Evolutionary conservation across 176 grass and related monocot species (phyloP), one percentile per base, ranked within the genome.

Genomic region (Avena insularis): DNA sequence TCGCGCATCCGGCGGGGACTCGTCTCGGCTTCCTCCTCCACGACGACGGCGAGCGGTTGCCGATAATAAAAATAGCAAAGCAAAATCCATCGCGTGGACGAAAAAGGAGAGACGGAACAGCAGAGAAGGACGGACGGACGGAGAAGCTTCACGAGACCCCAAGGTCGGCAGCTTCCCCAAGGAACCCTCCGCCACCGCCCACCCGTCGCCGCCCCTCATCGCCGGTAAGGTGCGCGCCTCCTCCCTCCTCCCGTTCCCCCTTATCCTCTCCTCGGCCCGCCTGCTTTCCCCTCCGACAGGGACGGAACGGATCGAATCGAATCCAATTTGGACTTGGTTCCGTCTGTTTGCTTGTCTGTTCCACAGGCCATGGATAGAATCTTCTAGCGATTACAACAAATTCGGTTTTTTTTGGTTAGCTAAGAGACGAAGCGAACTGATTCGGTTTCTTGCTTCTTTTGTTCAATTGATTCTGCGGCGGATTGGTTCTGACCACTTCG

Each of bases 91-190:
- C 73, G 49, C 73, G 73, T 54, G 73, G 73, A 33, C 47, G 73
- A 17, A n/a, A 77, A 31, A 29, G 48, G 25, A 6, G 1, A 61
- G 75, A 29, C 29, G 29, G 2, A 9, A 45, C 19, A 21, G 0
- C 0, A 21, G 3, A 8, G 25, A 48, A 10, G 63, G 48, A 29
- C 13, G 19, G 45, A 51, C 29, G 29, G 29, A 29, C 29, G 29
- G 29, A 29, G 72, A 55, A 71, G 56, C 38, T 45, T 29, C 29
- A 33, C 5, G 20, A 25, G 29, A 29, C 29, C 29, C 29, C 40
- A 23, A 56, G 45, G 78, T 54, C 46, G 84, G 84, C 83, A 48
- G 84, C 80, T 89, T 91, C 77, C 60, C 58, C 36, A 89, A 85
- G 81, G 67, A 31, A 71, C 78, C 80, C 33, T 29, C 29, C 29